Base-by-base conservation (phyloP, 169 alveolate species). In the Eimeria brunetti region DNA sequence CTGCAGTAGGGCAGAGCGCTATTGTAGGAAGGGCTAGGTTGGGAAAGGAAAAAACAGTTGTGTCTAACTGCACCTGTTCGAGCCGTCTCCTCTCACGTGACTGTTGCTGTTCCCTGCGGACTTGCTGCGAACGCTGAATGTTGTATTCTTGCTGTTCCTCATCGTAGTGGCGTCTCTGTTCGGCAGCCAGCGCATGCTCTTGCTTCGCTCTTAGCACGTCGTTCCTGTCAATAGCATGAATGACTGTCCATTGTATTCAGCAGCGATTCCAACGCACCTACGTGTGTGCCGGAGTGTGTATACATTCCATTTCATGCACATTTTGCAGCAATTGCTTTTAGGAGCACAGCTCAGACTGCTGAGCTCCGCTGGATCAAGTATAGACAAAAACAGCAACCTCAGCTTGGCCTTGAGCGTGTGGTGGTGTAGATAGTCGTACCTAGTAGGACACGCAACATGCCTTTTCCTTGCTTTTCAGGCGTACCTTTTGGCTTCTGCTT, bases 61-160 rank as follows among this genome's bases (percentile, higher is more conserved):
- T 20, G 69, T 60, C 20, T 60, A n/a, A 60, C 69, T 60, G 89
- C 94, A 90, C 97, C 88, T 95, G 91, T 73, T 95, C 96, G 9
- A 69, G 81, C 73, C 92, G 95, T 14, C 93, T 83, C 60, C 83
- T 91, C 67, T 83, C 81, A 78, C 89, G 84, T 16, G 85, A 90
- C 38, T 91, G 88, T 36, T 76, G 89, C 71, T 89, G 92, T 67
- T 95, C 96, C 12, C 94, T 85, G 9, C 97, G 94, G 38, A 95
- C 94, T 51, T 67, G 69, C 67, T 49, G 88, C 67, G 96, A 84
- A 30, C 94, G 71, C 89, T 95, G 95, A 27, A 58, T 73, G 69
- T 95, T 95, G 56, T 76, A 64, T 69, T 83, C 78, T 73, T 69
- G 89, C 75, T 95, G 94, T 51, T 53, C 51, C 56, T 41, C 64